Evolutionary conservation across 192 early-diverging fungal species (phyloP).

Genomic region (Haplosporangium gracile): DNA sequence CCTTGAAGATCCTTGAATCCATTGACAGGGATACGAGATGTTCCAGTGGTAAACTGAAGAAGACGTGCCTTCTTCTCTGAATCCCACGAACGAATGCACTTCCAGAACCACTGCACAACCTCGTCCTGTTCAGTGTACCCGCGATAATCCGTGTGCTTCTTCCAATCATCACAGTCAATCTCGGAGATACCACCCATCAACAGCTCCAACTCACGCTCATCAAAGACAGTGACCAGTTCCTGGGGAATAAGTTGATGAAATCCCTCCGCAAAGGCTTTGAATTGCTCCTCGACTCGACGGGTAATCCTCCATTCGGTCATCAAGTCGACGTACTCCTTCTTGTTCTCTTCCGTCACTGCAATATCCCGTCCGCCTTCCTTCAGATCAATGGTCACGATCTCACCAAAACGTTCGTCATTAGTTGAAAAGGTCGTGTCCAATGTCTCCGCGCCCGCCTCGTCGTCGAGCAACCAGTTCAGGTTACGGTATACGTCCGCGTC

Average conservation of each 20-base stretch:
- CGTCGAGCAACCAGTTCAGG: slow-evolving; percentile 89
- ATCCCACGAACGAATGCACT: slow-evolving; percentile 89
- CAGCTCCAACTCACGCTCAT: slow-evolving; percentile 97
- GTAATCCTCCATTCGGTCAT: slow-evolving; percentile 91
- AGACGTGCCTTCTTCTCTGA: slow-evolving; percentile 94
- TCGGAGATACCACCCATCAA: slow-evolving; percentile 97
- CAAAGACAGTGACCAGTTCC: slow-evolving; percentile 96
- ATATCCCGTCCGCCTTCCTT: slow-evolving; percentile 90
- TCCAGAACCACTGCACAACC: slow-evolving; percentile 97
- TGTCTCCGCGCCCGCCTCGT: slow-evolving; percentile 84
- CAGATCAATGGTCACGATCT: slow-evolving; percentile 88
- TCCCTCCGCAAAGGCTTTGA: slow-evolving; percentile 92
- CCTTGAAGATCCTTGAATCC: slow-evolving; percentile 99
- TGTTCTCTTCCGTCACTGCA: slow-evolving; percentile 95
- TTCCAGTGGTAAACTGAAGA: slow-evolving; percentile 98
- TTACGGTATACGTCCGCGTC: slow-evolving; percentile 93
- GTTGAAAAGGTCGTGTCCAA: slow-evolving; percentile 92
- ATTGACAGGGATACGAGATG: slow-evolving; percentile 96
- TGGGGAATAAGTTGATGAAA: slow-evolving; percentile 95
- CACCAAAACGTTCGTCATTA: slow-evolving; percentile 94
- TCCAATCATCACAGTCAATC: slow-evolving; percentile 98
- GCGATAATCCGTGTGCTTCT: slow-evolving; percentile 97
- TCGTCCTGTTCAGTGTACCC: slow-evolving; percentile 97
- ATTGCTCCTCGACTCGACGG: slow-evolving; percentile 94
- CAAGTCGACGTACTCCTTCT: slow-evolving; percentile 93